Base-by-base conservation (phyloP, 768 basidiomycete species). In the Lactarius evosmus region DNA sequence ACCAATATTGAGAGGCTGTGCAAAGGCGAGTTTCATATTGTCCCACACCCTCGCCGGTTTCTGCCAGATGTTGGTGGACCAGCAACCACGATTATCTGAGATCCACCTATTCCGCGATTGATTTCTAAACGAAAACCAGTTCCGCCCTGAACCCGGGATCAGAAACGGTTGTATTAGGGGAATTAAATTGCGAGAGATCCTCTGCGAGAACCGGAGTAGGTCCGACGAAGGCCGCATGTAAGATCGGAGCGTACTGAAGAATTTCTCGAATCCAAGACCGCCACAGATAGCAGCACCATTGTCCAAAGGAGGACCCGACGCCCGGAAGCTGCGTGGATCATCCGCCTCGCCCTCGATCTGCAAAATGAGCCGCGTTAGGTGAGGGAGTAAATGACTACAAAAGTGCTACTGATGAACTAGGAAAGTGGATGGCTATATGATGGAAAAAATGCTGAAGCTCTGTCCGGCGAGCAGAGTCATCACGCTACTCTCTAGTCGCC, bases 291-390 rank as follows among this genome's bases (percentile, higher is more conserved):
- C 74, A 41, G 72, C 69, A 63, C 55, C 67, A 59, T 17, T 58
- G 58, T 74, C 75, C 32, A 68, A 74, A 49, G 70, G 64, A 36
- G 74, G 29, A 59, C 72, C 49, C 69, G 75, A 58, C 75, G 75
- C 61, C 40, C 81, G 80, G 71, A 88, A 91, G 44, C 80, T 75
- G 53, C 91, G 86, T 33, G 91, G 91, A 76, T 93, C 89, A 70
- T 93, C 88, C 56, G 75, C 70, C 27, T 85, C 78, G 73, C 89
- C 82, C 73, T 93, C 91, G 71, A 93, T 85, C 91, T 93, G 73
- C 25, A 29, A 29, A 32, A 19, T 22, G 32, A 25, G 30, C 49
- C 33, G 4, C 17, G 57, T 30, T 49, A 29, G 19, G 16, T 29
- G 33, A 51, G 17, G 36, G 22, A 54, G 50, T 56, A 58, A 30